Percentiles rank a stretch among this genome's conserved stretches.
Evolutionary conservation across 345 rosid genomes (phyloP).

Genomic region (Gossypium thurberi): DNA sequence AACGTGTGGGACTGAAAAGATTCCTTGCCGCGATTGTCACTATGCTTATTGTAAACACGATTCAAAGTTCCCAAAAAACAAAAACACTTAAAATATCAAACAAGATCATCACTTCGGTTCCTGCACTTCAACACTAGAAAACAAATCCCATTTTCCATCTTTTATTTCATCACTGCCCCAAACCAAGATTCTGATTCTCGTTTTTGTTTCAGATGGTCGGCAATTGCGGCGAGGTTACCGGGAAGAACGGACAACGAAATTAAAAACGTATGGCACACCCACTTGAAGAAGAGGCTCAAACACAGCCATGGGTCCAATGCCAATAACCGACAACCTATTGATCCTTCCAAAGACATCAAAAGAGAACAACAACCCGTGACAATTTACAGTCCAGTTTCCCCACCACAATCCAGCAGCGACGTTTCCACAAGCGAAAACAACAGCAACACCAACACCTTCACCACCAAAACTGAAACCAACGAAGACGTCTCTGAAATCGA

Average conservation of each 20-base stretch:
- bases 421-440: conserved; percentile 19
- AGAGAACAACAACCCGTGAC: conserved; percentile 6
- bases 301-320: conserved; percentile 17
- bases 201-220: conserved; percentile 57
- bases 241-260: conserved; percentile 87
- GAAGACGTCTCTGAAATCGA: conserved; percentile 24
- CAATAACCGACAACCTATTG: background rate
- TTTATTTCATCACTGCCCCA: background rate
- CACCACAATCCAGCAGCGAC: conserved; percentile 28
- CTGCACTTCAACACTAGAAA: background rate
- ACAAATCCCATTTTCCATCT: background rate
- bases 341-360: background rate
- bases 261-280: conserved; percentile 82
- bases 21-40: conserved; percentile 16
- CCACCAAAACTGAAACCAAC: conserved; percentile 5
- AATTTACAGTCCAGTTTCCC: background rate
- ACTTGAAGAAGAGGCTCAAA: conserved; percentile 55
- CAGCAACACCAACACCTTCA: background rate
- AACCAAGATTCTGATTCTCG: background rate
- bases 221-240: conserved; percentile 71
- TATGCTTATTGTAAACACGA: background rate
- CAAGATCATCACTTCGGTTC: background rate
- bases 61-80: background rate
- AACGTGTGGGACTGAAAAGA: conserved; percentile 21
- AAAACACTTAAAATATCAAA: background rate